phyloP scores from a whole-genome alignment of 176 grass and related monocot genomes.

The Coix lacrymajobi region DNA sequence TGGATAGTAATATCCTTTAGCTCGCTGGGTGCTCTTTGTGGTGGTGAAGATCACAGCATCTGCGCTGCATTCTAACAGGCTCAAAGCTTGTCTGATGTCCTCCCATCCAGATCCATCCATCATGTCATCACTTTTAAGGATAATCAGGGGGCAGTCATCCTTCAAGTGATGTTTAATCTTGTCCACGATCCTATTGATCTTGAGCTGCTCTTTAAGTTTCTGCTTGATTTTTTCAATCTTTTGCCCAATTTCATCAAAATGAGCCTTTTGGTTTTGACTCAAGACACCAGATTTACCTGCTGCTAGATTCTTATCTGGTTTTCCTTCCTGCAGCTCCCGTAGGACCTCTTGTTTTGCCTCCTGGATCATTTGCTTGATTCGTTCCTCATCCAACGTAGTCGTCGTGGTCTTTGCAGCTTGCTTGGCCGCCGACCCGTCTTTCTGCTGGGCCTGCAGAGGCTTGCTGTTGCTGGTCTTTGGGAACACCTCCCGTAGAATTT shows the following conservation, averaged over 20 bases:
- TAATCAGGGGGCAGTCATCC: not conserved
- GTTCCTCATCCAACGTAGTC: not conserved
- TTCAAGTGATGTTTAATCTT: not conserved
- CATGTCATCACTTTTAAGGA: not conserved
- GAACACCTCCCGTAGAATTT: not conserved
- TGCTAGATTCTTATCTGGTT: not conserved
- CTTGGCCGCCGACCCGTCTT: too few species aligned
- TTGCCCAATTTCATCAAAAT: not conserved
- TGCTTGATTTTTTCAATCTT: not conserved
- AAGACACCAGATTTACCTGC: not conserved
- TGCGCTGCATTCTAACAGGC: accelerated
- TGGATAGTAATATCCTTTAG: not conserved
- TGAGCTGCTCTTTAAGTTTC: not conserved
- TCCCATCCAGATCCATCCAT: not conserved
- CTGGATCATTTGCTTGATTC: not conserved
- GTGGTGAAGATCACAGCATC: not conserved
- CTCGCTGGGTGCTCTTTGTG: not conserved
- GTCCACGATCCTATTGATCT: not conserved
- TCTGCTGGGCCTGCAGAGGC: accelerated
- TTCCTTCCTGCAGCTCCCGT: not conserved
- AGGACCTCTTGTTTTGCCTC: not conserved
- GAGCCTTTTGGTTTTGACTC: not conserved
- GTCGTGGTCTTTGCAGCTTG: not conserved
- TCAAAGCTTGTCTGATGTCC: not conserved
- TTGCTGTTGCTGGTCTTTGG: not conserved